Evolutionary conservation across 1,139 yeast species (phyloP).

Genomic region (Diutina sp.): DNA sequence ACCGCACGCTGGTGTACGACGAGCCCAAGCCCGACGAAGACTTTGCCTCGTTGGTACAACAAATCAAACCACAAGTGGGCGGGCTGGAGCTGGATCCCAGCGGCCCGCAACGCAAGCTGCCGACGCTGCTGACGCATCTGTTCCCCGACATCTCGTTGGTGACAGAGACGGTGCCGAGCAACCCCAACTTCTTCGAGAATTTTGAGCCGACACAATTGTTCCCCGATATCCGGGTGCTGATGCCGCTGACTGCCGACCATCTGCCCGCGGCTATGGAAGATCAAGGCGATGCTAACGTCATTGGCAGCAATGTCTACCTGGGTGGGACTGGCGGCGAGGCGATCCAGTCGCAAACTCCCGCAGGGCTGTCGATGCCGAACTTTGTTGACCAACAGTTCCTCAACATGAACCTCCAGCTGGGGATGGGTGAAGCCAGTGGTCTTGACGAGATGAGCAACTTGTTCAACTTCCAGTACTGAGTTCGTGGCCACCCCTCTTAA

Average conservation of each 20-base stretch:
- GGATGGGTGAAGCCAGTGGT: not conserved
- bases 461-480: not conserved
- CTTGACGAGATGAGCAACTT: not conserved
- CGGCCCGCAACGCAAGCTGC: not conserved
- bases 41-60: not conserved
- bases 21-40: not conserved
- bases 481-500: not conserved
- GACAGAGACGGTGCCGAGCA: slow-evolving; percentile 30
- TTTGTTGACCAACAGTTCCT: slow-evolving; percentile 31
- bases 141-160: slow-evolving; percentile 36
- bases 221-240: slow-evolving; percentile 11
- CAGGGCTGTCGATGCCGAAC: slow-evolving; percentile 11
- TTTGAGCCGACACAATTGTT: slow-evolving; percentile 39
- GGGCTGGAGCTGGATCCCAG: not conserved
- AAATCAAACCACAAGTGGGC: not conserved
- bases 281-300: not conserved
- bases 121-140: slow-evolving; percentile 16
- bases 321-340: not conserved
- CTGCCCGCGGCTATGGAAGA: not conserved
- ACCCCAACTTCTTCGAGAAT: slow-evolving; percentile 29
- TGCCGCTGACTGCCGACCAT: not conserved
- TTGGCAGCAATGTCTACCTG: not conserved
- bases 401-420: slow-evolving; percentile 28
- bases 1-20: not conserved
- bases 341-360: not conserved